These are phyloP conservation scores for Setomelanomma holmii DNA, from an alignment of 2,329 filamentous ascomycete species.

Conservation along the genomic window DNA sequence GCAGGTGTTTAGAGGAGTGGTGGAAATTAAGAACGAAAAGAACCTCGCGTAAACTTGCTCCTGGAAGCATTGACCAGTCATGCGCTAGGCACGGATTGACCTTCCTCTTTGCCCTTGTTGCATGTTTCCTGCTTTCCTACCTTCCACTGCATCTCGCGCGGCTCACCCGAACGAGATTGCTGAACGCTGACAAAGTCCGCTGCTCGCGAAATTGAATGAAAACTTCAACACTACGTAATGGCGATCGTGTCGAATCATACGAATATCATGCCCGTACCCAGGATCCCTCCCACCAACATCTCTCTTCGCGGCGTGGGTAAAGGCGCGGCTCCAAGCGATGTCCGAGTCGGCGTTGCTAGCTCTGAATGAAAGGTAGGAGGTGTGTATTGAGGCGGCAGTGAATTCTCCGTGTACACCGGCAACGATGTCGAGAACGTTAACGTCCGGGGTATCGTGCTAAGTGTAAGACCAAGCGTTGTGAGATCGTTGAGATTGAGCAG, in stretches of 20 bases:
- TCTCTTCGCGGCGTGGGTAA: neutral
- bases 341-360: neutral
- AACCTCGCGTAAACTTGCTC: too few species aligned
- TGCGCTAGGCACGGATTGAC: too few species aligned
- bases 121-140: too few species aligned
- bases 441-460: neutral
- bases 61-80: too few species aligned
- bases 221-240: too few species aligned
- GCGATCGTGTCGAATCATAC: neutral
- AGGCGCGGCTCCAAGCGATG: neutral
- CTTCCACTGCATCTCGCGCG: too few species aligned
- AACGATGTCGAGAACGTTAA: constrained; percentile 2
- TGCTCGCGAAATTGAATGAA: too few species aligned
- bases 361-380: constrained; percentile 1
- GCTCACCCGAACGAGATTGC: too few species aligned
- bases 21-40: too few species aligned
- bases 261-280: neutral
- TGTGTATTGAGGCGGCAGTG: neutral
- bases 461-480: constrained; percentile 1
- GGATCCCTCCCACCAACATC: neutral
- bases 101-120: too few species aligned
- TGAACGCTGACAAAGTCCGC: too few species aligned
- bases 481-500: constrained; percentile 1
- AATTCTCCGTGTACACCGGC: constrained; percentile 4
- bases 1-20: too few species aligned